These are phyloP conservation scores for Leccinum obscurum DNA, from an alignment of 768 basidiomycete species.

Conservation along the genomic window DNA sequence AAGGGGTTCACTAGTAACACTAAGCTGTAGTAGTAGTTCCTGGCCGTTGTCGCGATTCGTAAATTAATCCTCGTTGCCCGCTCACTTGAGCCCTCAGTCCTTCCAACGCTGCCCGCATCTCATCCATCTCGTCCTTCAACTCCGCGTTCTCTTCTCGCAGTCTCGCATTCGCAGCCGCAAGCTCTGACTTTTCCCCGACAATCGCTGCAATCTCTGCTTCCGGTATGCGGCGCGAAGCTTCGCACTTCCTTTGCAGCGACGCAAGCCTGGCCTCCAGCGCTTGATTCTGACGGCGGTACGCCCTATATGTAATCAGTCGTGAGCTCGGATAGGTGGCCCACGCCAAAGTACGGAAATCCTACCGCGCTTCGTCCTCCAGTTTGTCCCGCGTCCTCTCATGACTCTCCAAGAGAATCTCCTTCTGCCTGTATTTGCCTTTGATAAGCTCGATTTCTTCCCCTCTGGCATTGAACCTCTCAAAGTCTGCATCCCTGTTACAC, in stretches of 20 bases:
- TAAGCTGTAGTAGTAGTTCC: constrained; percentile 6
- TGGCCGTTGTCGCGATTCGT: constrained; percentile 49
- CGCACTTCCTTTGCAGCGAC: constrained; percentile 44
- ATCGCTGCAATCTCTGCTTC: constrained; percentile 47
- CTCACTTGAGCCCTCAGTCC: constrained; percentile 57
- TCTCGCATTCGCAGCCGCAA: constrained; percentile 50
- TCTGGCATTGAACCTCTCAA: constrained; percentile 65
- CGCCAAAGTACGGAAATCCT: constrained; percentile 18
- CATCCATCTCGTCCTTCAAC: constrained; percentile 57
- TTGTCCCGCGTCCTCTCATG: constrained; percentile 52
- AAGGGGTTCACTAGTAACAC: neutral
- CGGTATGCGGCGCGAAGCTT: constrained; percentile 36
- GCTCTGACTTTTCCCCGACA: constrained; percentile 44
- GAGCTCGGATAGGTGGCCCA: neutral
- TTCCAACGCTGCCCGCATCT: constrained; percentile 71
- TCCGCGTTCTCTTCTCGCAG: constrained; percentile 60
- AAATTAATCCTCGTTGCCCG: constrained; percentile 45
- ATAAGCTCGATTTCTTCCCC: constrained; percentile 57
- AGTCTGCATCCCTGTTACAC: constrained; percentile 66
- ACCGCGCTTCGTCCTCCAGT: constrained; percentile 64
- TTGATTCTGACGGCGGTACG: constrained; percentile 59
- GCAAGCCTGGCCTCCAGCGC: constrained; percentile 57
- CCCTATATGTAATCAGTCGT: constrained; percentile 40
- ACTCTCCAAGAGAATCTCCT: constrained; percentile 63
- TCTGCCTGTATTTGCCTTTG: constrained; percentile 59